Evolutionary conservation across 805 yeast species (phyloP).

Genomic region (Cyberlindnera maritima): DNA sequence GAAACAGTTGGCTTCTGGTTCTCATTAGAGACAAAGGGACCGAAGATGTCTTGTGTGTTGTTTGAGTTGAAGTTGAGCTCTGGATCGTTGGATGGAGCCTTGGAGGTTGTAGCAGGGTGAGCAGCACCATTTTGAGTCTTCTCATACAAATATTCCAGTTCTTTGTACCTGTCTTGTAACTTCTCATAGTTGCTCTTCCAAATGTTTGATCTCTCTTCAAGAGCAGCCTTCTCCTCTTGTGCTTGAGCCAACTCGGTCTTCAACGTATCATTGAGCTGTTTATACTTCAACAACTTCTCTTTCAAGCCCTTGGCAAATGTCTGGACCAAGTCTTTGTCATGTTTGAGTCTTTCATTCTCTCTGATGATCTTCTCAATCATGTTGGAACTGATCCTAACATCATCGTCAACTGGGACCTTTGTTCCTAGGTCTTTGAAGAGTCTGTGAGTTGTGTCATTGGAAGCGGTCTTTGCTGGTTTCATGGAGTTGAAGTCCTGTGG

Average conservation of each 20-base stretch:
- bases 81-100: background rate
- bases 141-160: background rate
- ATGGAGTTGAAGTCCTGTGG: slow-evolving; percentile 20
- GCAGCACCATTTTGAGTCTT: background rate
- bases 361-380: slow-evolving; percentile 37
- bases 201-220: slow-evolving; percentile 12
- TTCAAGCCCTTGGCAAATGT: slow-evolving; percentile 32
- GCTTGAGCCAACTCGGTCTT: slow-evolving; percentile 14
- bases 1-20: background rate
- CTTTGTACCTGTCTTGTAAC: slow-evolving; percentile 19
- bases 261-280: slow-evolving; percentile 29
- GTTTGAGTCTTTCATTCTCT: slow-evolving; percentile 35
- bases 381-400: slow-evolving; percentile 33
- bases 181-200: slow-evolving; percentile 24
- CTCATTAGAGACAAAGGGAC: background rate
- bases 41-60: slow-evolving; percentile 19
- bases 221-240: slow-evolving; percentile 11
- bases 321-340: slow-evolving; percentile 31
- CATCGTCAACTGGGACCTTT: slow-evolving; percentile 28
- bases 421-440: slow-evolving; percentile 20
- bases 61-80: slow-evolving; percentile 15
- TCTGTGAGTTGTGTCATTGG: slow-evolving; percentile 21
- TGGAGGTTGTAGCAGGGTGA: background rate
- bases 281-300: slow-evolving; percentile 35
- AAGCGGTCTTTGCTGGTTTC: slow-evolving; percentile 12